These are phyloP conservation scores for Micromonas pusilla DNA, from an alignment of 139 green algal species.

Conservation along the genomic window DNA sequence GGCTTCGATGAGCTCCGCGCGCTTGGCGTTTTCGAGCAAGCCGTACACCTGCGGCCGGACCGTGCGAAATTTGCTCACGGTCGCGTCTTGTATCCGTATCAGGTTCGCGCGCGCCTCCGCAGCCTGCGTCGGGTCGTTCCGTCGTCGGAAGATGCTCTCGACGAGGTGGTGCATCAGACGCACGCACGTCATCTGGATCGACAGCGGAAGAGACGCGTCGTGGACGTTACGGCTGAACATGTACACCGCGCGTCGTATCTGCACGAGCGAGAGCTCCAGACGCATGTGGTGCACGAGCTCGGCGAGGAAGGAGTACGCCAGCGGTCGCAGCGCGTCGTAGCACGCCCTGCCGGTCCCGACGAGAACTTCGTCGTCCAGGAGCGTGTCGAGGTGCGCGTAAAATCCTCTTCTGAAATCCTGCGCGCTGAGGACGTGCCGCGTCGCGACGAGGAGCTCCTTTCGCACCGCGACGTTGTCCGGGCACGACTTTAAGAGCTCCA, in stretches of 20 bases:
- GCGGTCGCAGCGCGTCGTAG: conserved; percentile 62
- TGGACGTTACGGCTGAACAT: conserved; percentile 63
- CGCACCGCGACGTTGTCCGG: conserved; percentile 62
- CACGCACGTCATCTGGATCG: conserved; percentile 68
- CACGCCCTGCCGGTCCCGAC: conserved; percentile 59
- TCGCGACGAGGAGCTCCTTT: conserved; percentile 77
- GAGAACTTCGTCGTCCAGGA: conserved; percentile 73
- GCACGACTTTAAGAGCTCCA: conserved; percentile 49
- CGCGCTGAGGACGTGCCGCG: conserved; percentile 51
- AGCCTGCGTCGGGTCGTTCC: conserved; percentile 16
- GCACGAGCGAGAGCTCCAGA: conserved; percentile 48
- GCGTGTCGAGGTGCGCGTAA: conserved; percentile 42
- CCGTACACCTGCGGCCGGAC: neutral
- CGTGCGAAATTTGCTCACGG: conserved; percentile 11
- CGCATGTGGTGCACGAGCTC: conserved; percentile 72
- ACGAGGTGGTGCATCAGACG: conserved; percentile 81
- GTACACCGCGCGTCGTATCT: conserved; percentile 58
- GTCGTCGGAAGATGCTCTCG: conserved; percentile 61
- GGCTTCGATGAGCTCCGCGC: neutral
- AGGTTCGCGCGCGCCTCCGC: conserved; percentile 11
- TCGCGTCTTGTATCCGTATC: neutral
- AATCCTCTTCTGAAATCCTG: conserved; percentile 33
- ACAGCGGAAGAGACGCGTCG: conserved; percentile 49
- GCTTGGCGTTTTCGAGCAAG: neutral
- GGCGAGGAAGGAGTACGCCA: conserved; percentile 69